phyloP scores from a whole-genome alignment of 306 rosid genomes.

The Senna siamea region DNA sequence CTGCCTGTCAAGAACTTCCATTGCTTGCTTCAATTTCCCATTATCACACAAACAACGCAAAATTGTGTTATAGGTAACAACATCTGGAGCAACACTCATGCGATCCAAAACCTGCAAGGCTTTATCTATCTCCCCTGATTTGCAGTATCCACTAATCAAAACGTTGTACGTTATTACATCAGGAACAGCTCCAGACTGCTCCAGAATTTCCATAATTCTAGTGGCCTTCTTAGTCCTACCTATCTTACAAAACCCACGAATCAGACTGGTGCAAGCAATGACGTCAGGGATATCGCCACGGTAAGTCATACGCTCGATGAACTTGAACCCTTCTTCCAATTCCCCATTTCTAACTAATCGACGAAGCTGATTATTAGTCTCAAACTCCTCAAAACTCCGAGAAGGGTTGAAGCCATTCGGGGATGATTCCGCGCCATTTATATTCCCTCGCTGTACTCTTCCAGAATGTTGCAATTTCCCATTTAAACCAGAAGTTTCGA shows the following conservation, averaged over 20 bases:
- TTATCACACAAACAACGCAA: conserved; percentile 79
- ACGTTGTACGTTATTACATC: conserved; percentile 88
- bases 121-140: conserved; percentile 75
- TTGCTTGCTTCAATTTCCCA: conserved; percentile 82
- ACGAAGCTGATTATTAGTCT: conserved; percentile 61
- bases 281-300: conserved; percentile 78
- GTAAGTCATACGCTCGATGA: conserved; percentile 63
- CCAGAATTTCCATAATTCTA: conserved; percentile 70
- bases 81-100: conserved; percentile 88
- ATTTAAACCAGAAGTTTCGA: conserved; percentile 54
- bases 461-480: conserved; percentile 51
- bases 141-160: conserved; percentile 82
- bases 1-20: conserved; percentile 87
- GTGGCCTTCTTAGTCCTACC: conserved; percentile 75
- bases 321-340: conserved; percentile 68
- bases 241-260: conserved; percentile 77
- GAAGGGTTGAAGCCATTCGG: conserved; percentile 38
- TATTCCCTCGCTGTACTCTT: conserved; percentile 34
- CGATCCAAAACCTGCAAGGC: conserved; percentile 80
- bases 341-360: conserved; percentile 70
- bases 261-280: conserved; percentile 75
- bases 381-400: conserved; percentile 55
- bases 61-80: conserved; percentile 83
- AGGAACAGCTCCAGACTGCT: conserved; percentile 77
- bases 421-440: conserved; percentile 42